Evolutionary conservation across 306 rosid species (phyloP).

Genomic region (Mucuna pruriens): DNA sequence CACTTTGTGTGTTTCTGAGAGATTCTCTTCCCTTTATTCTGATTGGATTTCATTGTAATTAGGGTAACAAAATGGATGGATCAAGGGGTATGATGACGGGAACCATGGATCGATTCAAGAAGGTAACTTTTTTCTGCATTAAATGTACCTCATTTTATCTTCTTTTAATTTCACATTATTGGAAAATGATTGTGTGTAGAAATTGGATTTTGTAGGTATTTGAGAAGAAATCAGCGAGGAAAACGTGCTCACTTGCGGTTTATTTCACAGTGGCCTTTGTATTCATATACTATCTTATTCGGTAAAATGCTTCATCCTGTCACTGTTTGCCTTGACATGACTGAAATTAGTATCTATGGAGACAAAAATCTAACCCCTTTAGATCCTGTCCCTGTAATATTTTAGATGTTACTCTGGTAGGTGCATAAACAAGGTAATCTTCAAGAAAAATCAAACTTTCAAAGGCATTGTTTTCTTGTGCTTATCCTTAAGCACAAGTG

Average conservation of each 20-base stretch:
- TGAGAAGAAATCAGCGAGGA: conserved; percentile 79
- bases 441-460: neutral
- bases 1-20: neutral
- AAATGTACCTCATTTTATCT: conserved; percentile 11
- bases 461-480: neutral
- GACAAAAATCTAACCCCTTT: conserved; percentile 2
- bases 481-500: neutral
- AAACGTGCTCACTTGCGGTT: conserved; percentile 69
- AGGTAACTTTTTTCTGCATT: conserved; percentile 51
- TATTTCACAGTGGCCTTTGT: conserved; percentile 71
- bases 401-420: neutral
- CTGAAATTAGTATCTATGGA: neutral
- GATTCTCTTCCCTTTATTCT: conserved; percentile 17
- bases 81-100: conserved; percentile 93
- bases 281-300: conserved; percentile 70
- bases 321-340: conserved; percentile 16
- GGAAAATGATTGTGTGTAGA: conserved; percentile 32
- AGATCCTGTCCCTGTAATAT: neutral
- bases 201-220: conserved; percentile 69
- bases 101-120: conserved; percentile 96
- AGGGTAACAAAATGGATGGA: conserved; percentile 92
- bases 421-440: neutral
- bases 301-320: conserved; percentile 54
- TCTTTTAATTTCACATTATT: conserved; percentile 31
- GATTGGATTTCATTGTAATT: conserved; percentile 36